Conservation (phyloP, 2,329 filamentous ascomycete species). For the Neopestalotiopsis sp. region DNA sequence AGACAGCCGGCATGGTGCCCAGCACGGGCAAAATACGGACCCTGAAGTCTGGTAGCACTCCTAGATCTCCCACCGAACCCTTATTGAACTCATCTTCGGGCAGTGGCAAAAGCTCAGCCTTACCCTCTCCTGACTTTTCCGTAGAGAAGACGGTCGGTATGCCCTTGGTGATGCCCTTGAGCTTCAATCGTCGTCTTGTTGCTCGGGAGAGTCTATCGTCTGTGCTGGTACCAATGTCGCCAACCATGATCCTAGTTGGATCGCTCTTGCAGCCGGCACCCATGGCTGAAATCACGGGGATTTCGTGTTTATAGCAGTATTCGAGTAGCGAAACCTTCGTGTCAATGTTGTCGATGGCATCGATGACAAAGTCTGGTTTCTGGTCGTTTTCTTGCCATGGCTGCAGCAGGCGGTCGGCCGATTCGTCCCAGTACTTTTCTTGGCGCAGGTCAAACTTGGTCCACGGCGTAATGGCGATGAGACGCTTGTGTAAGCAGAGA, state of each 20-base stretch:
- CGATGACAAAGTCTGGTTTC: slow-evolving; percentile 86
- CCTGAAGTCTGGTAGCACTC: slow-evolving; percentile 89
- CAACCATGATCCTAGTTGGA: slow-evolving; percentile 83
- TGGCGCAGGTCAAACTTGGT: slow-evolving; percentile 85
- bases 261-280: slow-evolving; percentile 93
- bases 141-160: slow-evolving; percentile 93
- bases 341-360: slow-evolving; percentile 98
- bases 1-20: slow-evolving; percentile 96
- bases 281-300: slow-evolving; percentile 93
- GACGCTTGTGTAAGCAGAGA: slow-evolving; percentile 76
- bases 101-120: slow-evolving; percentile 86
- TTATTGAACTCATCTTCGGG: slow-evolving; percentile 87
- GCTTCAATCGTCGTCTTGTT: slow-evolving; percentile 80
- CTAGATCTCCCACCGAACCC: slow-evolving; percentile 84
- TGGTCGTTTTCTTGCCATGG: slow-evolving; percentile 66
- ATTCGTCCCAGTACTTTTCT: slow-evolving; percentile 77
- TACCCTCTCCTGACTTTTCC: slow-evolving; percentile 87
- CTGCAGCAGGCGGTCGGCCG: slow-evolving; percentile 70
- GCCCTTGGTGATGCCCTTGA: slow-evolving; percentile 78
- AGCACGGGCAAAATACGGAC: slow-evolving; percentile 94
- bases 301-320: slow-evolving; percentile 79
- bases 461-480: slow-evolving; percentile 92
- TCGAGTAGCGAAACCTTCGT: slow-evolving; percentile 91
- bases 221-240: slow-evolving; percentile 86
- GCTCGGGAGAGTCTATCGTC: slow-evolving; percentile 89